Base-by-base conservation (phyloP, 257 asterid genomes). In the Nicotiana knightiana region DNA sequence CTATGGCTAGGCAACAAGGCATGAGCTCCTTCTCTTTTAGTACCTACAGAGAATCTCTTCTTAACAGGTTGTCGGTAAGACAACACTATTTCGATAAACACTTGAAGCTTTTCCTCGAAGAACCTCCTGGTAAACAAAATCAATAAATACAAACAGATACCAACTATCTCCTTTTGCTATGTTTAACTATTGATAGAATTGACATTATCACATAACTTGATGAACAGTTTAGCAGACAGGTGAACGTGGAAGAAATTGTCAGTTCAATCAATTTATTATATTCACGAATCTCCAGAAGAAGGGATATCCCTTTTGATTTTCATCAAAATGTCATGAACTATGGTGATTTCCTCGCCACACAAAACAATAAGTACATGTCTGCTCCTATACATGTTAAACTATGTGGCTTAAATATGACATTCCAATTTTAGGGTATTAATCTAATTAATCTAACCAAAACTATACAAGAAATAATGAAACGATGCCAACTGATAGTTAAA, bases 251-350 rank as follows among this genome's bases (percentile, higher is more conserved):
- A 17, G 28, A 67, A 35, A 67, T 33, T 35, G 30, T 2, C 76
- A 35, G 28, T 33, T 67, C 18, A 67, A 65, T 33, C 75, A 67
- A 51, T 67, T 24, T 66, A 66, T 17, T 16, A 65, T 65, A 66
- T 66, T 66, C 26, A 67, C 53, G 28, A 70, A 70, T 70, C 33
- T 70, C 77, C 57, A 70, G 53, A 70, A 39, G 58, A n/a, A 70
- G 77, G 77, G 11, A 39, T n/a, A 39, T 70, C 77, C 35, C 77
- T 39, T 61, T 70, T 64, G 68, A 64, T 35, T 64, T 63, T 63
- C 6, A 63, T 63, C n/a, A 68, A 68, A 55, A 68, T 9, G 18
- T 39, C 58, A 21, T 70, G 35, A 39, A 39, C 77, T 68, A 3
- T 5, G 46, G 58, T 39, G n/a, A 70, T 39, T 39, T 32, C 57